Base-by-base conservation (phyloP, 1,284 basidiomycete species). In the Puccinia hordei region DNA sequence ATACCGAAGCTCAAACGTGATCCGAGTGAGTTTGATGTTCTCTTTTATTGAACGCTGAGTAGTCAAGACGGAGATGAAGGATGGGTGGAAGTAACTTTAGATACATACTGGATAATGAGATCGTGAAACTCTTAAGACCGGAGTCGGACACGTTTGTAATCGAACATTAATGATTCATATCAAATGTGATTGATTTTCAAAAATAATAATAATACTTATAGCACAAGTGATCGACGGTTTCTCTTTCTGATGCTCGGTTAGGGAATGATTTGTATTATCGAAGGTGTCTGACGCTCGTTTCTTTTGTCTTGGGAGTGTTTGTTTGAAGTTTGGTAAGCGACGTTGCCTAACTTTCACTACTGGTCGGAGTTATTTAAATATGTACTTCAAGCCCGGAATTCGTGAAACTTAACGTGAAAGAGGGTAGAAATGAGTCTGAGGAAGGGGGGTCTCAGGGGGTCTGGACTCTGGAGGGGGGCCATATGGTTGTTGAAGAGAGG, bases 1-100 rank as follows among this genome's bases (percentile, higher is more conserved):
- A 41, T 63, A 63, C 61, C 61, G 35, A 41, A 63, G 9, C 61
- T 63, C 61, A 38, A 17, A 41, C 33, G 35, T n/a, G 61, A 61
- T 13, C 17, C 9, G 59, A n/a, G 17, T 61, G 30, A 24, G 8
- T 15, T 38, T 55, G n/a, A 55, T 24, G 33, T 22, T 41, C 5
- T 1, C 38, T 41, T 5, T 41, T 38, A 41, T 63, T 63, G 8
- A 63, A 63, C 27, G 61, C 30, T 30, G 61, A 63, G 61, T 15
- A 63, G 61, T 41, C 30, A 22, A n/a, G n/a, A 55, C 1, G n/a
- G 53, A 55, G 53, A 27, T 55, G 24, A 55, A 55, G n/a, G 46
- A 49, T 49, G 46, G 46, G 46, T 49, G 46, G 22, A 55, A 5
- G 13, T 55, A 55, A 55, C 53, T 55, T 4, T 55, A n/a, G 53